Conservation (phyloP, 768 basidiomycete species). For the Suillus brevipes region DNA sequence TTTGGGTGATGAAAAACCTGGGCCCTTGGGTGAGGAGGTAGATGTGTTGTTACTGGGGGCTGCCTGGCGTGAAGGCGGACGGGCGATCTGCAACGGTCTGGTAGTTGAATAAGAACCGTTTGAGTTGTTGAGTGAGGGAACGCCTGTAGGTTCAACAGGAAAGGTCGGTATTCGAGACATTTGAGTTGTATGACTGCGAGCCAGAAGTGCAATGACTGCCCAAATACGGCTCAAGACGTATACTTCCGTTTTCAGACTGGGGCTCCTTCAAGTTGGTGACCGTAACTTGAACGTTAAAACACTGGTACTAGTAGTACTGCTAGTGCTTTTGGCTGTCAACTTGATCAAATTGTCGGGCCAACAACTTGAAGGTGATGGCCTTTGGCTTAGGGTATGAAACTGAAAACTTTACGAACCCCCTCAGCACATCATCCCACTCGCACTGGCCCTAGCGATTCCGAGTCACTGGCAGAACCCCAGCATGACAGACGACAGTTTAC, state of each 20-base stretch:
- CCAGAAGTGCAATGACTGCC: neutral
- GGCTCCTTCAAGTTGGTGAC: too few relatives aligned
- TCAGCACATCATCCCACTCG: neutral
- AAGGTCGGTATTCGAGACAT: conserved; percentile 66
- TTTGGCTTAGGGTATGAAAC: neutral
- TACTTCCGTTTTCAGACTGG: neutral
- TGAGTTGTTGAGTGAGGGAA: conserved; percentile 45
- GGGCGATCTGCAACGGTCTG: conserved; percentile 61
- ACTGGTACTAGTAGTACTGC: neutral
- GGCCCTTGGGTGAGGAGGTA: conserved; percentile 38
- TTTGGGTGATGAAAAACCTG: conserved; percentile 42
- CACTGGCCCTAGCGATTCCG: neutral
- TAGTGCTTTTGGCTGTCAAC: neutral
- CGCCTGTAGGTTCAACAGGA: conserved; percentile 40
- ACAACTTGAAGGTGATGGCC: neutral
- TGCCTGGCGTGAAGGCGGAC: conserved; percentile 53
- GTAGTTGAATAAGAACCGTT: conserved; percentile 42
- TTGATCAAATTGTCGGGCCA: neutral
- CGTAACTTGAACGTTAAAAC: too few relatives aligned
- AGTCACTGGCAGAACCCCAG: neutral
- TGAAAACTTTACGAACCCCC: neutral
- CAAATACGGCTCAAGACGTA: neutral
- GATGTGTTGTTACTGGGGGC: conserved; percentile 48
- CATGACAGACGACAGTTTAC: neutral
- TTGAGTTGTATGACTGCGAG: neutral